Evolutionary conservation across 2,329 filamentous ascomycete genomes (phyloP), one percentile per base, ranked within the genome.

Genomic region (Cryphonectria nitschkei): DNA sequence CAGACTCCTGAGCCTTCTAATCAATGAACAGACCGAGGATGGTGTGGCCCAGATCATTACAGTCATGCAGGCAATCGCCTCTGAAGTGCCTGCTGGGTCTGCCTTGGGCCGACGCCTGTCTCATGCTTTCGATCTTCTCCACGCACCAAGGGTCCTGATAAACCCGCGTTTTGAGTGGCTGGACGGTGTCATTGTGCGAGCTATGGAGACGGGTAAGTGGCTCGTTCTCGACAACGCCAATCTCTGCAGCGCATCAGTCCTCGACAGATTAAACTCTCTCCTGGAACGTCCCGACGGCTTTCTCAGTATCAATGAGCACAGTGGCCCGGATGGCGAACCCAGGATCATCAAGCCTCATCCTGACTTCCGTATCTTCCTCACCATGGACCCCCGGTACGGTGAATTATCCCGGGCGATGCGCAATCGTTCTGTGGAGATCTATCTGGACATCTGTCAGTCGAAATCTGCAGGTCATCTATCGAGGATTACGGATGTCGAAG

Each of bases 191-290:
- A 90, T 99, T 60, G 92, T 98, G 64, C 92, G 94, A 76, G 95
- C 96, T 58, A 85, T 98, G 14, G 88, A 97, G 77, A 85, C 91
- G 75, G 96, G 96, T 19, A 88, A 94, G 72, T 99, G 96, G 96
- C 85, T 99, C 26, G 91, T 99, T 14, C 89, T 99, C 32, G 96
- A 99, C 81, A 98, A 99, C 80, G 96, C 97, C 72, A 99, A 99
- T 77, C 87, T 99, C 70, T 99, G 97, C 82, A 98, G 92, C 77
- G 92, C 95, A 34, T 97, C 95, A 8, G 96, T 99, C 0, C 87
- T 99, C 13, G 96, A 99, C 81, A 89, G 97, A 73, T 84, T 99
- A 67, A 99, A 99, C 79, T 98, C 96, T 0, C 84, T 99, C 11
- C 90, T 98, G 9, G 96, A 99, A 79, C 77, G 80, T 0, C 95